phyloP scores from a whole-genome alignment of 2,329 filamentous ascomycete genomes.

The Chaetomiaceae sp. region DNA sequence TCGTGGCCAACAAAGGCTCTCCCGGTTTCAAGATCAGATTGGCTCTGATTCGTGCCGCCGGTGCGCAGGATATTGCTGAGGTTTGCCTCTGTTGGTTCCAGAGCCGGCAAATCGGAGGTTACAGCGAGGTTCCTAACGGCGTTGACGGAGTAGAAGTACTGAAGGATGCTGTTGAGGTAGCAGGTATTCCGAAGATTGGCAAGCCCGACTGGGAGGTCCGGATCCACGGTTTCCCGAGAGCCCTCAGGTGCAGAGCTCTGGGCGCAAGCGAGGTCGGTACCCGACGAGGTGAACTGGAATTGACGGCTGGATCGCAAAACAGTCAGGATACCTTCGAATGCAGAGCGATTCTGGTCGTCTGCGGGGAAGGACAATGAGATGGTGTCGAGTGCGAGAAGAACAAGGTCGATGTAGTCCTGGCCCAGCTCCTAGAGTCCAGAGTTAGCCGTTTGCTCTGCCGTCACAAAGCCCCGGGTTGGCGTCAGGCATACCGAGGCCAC shows the following conservation, averaged over 20 bases:
- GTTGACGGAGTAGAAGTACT: slow-evolving; percentile 88
- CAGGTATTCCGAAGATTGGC: slow-evolving; percentile 96
- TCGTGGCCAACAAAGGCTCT: slow-evolving; percentile 50
- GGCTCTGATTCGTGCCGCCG: slow-evolving; percentile 32
- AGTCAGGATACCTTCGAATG: slow-evolving; percentile 13
- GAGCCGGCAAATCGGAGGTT: slow-evolving; percentile 65
- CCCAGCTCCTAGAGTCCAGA: slow-evolving; percentile 1
- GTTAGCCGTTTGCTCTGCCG: neutral
- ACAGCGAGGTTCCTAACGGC: slow-evolving; percentile 77
- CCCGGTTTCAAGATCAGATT: slow-evolving; percentile 38
- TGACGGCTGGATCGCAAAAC: slow-evolving; percentile 11
- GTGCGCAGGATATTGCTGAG: slow-evolving; percentile 71
- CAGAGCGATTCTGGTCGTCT: slow-evolving; percentile 12
- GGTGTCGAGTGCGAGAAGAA: slow-evolving; percentile 20
- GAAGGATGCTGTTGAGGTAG: slow-evolving; percentile 92
- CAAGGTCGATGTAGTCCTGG: slow-evolving; percentile 9
- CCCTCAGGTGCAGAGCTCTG: neutral
- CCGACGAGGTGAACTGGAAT: neutral
- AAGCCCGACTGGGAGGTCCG: slow-evolving; percentile 69
- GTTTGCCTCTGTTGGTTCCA: slow-evolving; percentile 60
- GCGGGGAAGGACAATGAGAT: slow-evolving; percentile 5
- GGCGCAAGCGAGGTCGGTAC: neutral
- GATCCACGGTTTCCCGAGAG: slow-evolving; percentile 10
- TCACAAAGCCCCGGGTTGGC: neutral
- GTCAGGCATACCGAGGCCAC: slow-evolving; percentile 11